Percentiles rank a stretch among this genome's conserved stretches.
These are phyloP conservation scores for Senna tora DNA, from an alignment of 306 rosid species.

Conservation along the genomic window DNA sequence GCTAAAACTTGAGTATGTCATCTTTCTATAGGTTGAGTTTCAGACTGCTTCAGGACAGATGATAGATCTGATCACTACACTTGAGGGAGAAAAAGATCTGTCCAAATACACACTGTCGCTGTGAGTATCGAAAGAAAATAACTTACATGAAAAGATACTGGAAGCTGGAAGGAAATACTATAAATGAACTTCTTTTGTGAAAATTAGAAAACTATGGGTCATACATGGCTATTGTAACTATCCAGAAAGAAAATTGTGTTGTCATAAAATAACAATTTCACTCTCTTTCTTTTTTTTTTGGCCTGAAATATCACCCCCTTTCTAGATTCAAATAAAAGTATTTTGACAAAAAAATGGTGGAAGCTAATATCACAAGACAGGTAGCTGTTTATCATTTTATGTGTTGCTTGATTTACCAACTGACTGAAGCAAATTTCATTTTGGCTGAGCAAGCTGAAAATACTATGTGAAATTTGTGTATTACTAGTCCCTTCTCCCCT, in stretches of 20 bases:
- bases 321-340: not conserved
- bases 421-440: slow-evolving; percentile 19
- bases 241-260: not conserved
- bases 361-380: slow-evolving; percentile 14
- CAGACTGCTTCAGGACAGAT: slow-evolving; percentile 95
- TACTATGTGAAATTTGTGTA: too few relatives aligned
- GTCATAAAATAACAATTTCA: slow-evolving; percentile 5
- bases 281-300: slow-evolving; percentile 14
- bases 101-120: slow-evolving; percentile 76
- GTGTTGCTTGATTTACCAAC: not conserved
- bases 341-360: not conserved
- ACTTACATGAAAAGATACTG: not conserved
- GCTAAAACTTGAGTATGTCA: slow-evolving; percentile 18
- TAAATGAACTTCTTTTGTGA: slow-evolving; percentile 21
- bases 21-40: slow-evolving; percentile 71
- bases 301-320: not conserved
- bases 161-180: not conserved
- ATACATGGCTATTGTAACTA: not conserved
- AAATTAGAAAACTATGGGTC: slow-evolving; percentile 14
- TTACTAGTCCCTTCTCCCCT: slow-evolving; percentile 16
- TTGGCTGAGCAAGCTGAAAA: not conserved
- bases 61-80: slow-evolving; percentile 89
- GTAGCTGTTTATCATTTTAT: slow-evolving; percentile 6
- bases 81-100: slow-evolving; percentile 85
- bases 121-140: slow-evolving; percentile 52